Percentiles rank a stretch among this genome's conserved stretches.
phyloP scores from a whole-genome alignment of 2,329 filamentous ascomycete genomes.

The Fusarium oligoseptatum region DNA sequence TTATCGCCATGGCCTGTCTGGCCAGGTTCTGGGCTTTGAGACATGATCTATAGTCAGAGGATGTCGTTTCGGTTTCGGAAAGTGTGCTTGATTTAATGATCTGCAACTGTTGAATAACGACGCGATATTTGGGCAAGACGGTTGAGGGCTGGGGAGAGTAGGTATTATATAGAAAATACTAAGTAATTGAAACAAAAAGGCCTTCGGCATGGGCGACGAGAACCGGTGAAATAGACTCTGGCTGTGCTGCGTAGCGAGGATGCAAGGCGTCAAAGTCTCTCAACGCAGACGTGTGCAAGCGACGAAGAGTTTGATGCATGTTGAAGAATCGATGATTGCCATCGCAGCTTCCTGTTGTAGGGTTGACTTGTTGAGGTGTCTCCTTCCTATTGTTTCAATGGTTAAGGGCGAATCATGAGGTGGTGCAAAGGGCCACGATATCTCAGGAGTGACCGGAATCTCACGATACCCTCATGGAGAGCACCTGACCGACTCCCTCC shows the following conservation, averaged over 20 bases:
- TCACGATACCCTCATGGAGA: neutral
- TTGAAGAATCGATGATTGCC: neutral
- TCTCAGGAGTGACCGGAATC: neutral
- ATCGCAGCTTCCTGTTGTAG: neutral
- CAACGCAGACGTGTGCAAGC: neutral
- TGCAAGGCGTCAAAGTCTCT: neutral
- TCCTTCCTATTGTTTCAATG: neutral
- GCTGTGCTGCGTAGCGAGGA: neutral
- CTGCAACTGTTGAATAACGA: neutral
- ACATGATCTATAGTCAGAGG: neutral
- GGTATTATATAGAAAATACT: neutral
- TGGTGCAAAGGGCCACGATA: neutral
- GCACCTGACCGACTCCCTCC: neutral
- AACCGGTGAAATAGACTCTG: neutral
- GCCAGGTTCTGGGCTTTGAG: neutral
- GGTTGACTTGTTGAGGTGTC: neutral
- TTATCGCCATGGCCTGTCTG: neutral
- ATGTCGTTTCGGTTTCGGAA: neutral
- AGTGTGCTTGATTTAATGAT: neutral
- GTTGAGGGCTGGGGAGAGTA: neutral
- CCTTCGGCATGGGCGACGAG: neutral
- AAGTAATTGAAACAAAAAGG: neutral
- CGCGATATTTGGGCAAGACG: neutral
- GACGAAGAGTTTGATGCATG: neutral
- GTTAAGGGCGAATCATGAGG: neutral